Conservation (phyloP, 2,329 filamentous ascomycete species). For the Botrytis squamosa region DNA sequence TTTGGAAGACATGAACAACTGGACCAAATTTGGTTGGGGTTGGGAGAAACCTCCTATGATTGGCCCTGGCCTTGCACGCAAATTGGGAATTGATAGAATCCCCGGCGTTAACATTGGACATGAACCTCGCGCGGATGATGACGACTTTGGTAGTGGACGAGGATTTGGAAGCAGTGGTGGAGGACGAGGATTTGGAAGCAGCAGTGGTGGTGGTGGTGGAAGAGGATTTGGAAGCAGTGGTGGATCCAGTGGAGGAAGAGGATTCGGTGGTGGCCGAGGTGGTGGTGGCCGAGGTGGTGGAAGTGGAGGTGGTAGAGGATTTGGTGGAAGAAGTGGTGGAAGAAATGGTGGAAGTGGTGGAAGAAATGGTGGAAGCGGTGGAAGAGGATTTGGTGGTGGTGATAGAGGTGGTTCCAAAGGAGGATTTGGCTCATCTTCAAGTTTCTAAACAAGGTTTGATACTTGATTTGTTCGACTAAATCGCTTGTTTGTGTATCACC, state of each 20-base stretch:
- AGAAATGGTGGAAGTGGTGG: constrained; percentile 24
- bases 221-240: constrained; percentile 15
- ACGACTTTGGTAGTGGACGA: constrained; percentile 18
- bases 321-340: constrained; percentile 25
- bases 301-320: constrained; percentile 22
- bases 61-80: constrained; percentile 25
- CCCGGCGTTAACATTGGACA: constrained; percentile 29
- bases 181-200: constrained; percentile 3
- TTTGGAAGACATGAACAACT: constrained; percentile 31
- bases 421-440: constrained; percentile 3
- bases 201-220: constrained; percentile 20
- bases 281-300: constrained; percentile 16
- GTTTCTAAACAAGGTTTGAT: constrained; percentile 8
- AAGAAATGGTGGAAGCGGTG: constrained; percentile 16
- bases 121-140: constrained; percentile 14
- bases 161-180: constrained; percentile 10
- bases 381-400: constrained; percentile 18
- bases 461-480: not conserved
- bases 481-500: constrained; percentile 12
- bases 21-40: constrained; percentile 39
- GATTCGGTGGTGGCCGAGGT: constrained; percentile 19
- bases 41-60: constrained; percentile 37
- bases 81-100: constrained; percentile 31
- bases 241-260: constrained; percentile 12
- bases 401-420: constrained; percentile 14